Evolutionary conservation across 441 rosid genomes (phyloP).

Genomic region (Adansonia gregorii): DNA sequence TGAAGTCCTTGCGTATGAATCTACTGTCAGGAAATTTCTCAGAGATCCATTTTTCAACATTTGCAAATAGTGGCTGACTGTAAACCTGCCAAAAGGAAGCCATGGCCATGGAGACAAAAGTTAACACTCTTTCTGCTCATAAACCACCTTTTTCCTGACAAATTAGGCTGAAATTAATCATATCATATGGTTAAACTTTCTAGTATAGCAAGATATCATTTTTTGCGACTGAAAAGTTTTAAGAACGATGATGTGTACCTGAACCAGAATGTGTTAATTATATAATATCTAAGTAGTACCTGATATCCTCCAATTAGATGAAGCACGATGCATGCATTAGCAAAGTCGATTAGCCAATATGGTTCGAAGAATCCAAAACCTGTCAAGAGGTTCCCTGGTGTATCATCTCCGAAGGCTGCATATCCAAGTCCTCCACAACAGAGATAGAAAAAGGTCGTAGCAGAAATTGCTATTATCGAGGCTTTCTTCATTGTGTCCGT

Average conservation of each 20-base stretch:
- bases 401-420: slow-evolving; percentile 73
- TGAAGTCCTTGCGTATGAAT: slow-evolving; percentile 44
- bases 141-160: not conserved
- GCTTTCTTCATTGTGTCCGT: slow-evolving; percentile 76
- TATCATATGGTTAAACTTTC: not conserved
- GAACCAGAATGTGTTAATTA: not conserved
- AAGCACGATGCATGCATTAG: slow-evolving; percentile 76
- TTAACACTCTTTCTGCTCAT: not conserved
- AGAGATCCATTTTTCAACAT: slow-evolving; percentile 51
- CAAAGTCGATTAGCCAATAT: slow-evolving; percentile 80
- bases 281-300: slow-evolving; percentile 39
- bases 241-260: not conserved
- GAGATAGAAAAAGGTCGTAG: slow-evolving; percentile 73
- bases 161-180: not conserved
- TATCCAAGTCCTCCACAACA: slow-evolving; percentile 84
- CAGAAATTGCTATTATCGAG: slow-evolving; percentile 46
- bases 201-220: not conserved
- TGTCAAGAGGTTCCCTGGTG: slow-evolving; percentile 83
- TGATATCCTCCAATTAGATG: slow-evolving; percentile 87
- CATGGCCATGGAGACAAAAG: not conserved
- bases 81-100: slow-evolving; percentile 47
- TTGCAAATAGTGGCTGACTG: slow-evolving; percentile 69
- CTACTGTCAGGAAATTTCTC: slow-evolving; percentile 49
- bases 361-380: slow-evolving; percentile 86
- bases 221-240: not conserved